phyloP scores from a whole-genome alignment of 2,329 filamentous ascomycete species.

The Macroventuria anomochaeta region DNA sequence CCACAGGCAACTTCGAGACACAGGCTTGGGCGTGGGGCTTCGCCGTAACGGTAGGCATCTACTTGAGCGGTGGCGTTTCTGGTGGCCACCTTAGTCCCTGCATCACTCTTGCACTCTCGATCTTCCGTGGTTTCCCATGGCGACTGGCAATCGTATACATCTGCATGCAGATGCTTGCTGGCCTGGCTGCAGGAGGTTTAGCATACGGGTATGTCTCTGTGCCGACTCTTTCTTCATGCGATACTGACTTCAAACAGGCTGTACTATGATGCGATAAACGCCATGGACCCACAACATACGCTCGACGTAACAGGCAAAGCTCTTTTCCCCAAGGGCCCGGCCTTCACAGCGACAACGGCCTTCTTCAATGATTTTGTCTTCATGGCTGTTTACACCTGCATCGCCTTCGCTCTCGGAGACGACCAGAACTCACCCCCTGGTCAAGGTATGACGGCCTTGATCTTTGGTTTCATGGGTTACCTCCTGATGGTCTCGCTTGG shows the following conservation, averaged over 20 bases:
- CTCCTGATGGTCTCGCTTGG: slow-evolving; percentile 35
- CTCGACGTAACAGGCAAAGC: slow-evolving; percentile 53
- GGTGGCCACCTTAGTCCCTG: slow-evolving; percentile 59
- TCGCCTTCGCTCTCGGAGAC: slow-evolving; percentile 69
- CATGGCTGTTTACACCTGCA: slow-evolving; percentile 70
- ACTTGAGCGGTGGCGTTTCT: slow-evolving; percentile 55
- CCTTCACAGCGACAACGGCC: slow-evolving; percentile 69
- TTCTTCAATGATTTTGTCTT: slow-evolving; percentile 76
- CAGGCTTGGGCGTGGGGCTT: slow-evolving; percentile 59
- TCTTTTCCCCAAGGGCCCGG: slow-evolving; percentile 65
- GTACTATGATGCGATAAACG: slow-evolving; percentile 63
- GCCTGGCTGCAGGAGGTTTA: slow-evolving; percentile 55
- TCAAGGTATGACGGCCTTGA: slow-evolving; percentile 57
- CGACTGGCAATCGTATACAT: slow-evolving; percentile 59
- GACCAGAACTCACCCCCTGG: slow-evolving; percentile 55
- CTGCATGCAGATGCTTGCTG: slow-evolving; percentile 60
- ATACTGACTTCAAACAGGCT: slow-evolving; percentile 31
- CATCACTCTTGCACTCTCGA: slow-evolving; percentile 51
- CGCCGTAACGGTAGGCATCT: slow-evolving; percentile 60
- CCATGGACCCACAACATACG: slow-evolving; percentile 58
- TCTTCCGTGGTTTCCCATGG: slow-evolving; percentile 67
- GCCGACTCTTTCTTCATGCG: slow-evolving; percentile 47
- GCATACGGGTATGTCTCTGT: slow-evolving; percentile 52
- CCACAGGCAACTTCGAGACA: slow-evolving; percentile 40
- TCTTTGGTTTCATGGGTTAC: slow-evolving; percentile 36